These are phyloP conservation scores for Fennellomyces sp. DNA, from an alignment of 371 early-diverging fungal genomes.

Conservation along the genomic window DNA sequence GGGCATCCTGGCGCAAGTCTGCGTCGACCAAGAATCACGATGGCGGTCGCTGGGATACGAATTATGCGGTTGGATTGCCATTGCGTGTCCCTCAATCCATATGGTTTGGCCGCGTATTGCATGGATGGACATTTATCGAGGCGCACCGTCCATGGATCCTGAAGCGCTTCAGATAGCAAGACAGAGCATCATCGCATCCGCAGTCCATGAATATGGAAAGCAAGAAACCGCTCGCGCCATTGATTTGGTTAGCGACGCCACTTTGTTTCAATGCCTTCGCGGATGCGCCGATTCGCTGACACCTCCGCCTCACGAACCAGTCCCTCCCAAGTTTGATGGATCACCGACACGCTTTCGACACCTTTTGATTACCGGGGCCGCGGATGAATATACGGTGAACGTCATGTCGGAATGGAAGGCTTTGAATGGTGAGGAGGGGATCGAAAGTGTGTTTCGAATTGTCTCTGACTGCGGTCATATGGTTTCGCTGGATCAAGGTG, in stretches of 20 bases:
- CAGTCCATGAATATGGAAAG: constrained; percentile 9
- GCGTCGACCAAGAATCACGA: background rate
- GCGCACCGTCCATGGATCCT: constrained; percentile 12
- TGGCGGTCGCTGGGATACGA: constrained; percentile 7
- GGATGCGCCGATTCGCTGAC: constrained; percentile 19
- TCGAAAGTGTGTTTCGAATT: constrained; percentile 3
- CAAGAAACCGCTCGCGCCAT: constrained; percentile 22
- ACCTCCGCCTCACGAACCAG: background rate
- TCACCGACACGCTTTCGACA: constrained; percentile 9
- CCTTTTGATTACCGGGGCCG: constrained; percentile 29
- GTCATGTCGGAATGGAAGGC: constrained; percentile 18
- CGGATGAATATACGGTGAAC: constrained; percentile 22
- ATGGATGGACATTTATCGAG: constrained; percentile 33
- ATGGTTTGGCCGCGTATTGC: constrained; percentile 20
- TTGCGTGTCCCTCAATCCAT: constrained; percentile 28
- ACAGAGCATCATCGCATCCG: constrained; percentile 19
- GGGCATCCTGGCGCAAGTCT: constrained; percentile 31
- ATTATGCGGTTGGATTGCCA: constrained; percentile 23
- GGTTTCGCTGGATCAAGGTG: constrained; percentile 31
- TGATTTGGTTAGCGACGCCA: constrained; percentile 13
- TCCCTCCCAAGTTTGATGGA: background rate
- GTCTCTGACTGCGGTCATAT: constrained; percentile 34
- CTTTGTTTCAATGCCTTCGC: constrained; percentile 22
- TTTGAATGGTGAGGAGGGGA: constrained; percentile 12
- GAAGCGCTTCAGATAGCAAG: constrained; percentile 13